phyloP scores from a whole-genome alignment of 345 rosid genomes.

The Brassica cretica region DNA sequence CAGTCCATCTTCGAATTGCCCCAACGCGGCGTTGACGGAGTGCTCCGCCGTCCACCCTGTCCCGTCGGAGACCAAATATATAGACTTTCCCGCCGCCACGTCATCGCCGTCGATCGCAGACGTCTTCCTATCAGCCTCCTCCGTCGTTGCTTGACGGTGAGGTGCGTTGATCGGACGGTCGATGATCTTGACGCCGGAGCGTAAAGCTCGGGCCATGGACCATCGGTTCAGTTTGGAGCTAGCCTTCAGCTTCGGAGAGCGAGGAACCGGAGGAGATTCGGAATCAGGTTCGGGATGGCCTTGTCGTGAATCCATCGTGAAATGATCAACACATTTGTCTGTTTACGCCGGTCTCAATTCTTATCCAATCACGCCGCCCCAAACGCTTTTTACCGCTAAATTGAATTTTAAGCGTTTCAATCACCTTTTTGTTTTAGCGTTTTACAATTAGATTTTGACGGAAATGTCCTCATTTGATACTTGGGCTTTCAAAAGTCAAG shows the following conservation, averaged over 20 bases:
- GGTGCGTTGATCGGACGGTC: conserved; percentile 45
- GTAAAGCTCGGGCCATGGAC: conserved; percentile 78
- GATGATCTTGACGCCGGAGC: conserved; percentile 64
- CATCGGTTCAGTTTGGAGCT: conserved; percentile 82
- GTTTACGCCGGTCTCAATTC: neutral
- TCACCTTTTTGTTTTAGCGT: neutral
- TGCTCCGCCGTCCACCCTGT: conserved; percentile 96
- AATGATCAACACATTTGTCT: neutral
- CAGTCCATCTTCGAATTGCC: conserved; percentile 76
- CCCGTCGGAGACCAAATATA: conserved; percentile 89
- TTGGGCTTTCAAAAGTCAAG: neutral
- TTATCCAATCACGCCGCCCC: conserved; percentile 3
- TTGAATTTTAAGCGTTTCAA: neutral
- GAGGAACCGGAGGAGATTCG: conserved; percentile 6
- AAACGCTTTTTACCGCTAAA: conserved; percentile 8
- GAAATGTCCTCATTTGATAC: neutral
- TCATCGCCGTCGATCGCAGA: conserved; percentile 27
- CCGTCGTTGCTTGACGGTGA: conserved; percentile 14
- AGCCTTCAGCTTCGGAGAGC: conserved; percentile 45
- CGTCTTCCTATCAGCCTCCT: conserved; percentile 14
- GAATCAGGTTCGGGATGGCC: conserved; percentile 27
- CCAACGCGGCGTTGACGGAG: conserved; percentile 79
- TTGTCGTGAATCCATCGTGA: conserved; percentile 36
- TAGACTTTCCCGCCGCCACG: conserved; percentile 55
- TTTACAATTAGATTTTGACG: neutral